A percentile compares a stretch with the other conserved stretches of the same genome.
Conservation (phyloP, 192 early-diverging fungal genomes). For the Backusella morwellensis region DNA sequence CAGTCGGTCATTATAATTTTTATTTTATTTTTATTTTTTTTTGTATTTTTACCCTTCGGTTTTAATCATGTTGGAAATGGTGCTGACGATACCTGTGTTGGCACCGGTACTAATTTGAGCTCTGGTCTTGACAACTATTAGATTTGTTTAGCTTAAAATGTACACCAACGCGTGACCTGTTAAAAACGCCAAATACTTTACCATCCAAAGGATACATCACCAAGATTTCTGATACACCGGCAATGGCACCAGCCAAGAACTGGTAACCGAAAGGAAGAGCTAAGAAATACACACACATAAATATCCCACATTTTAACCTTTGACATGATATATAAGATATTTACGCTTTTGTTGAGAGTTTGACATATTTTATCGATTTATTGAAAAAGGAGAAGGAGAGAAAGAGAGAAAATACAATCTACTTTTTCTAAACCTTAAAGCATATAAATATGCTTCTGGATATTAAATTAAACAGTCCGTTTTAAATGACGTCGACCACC, state of each 20-base stretch:
- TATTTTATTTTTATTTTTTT: neutral
- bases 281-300: neutral
- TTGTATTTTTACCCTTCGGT: slow-evolving; percentile 31
- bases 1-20: neutral
- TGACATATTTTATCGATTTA: neutral
- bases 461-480: slow-evolving; percentile 1
- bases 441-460: slow-evolving; percentile 5
- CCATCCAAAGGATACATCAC: slow-evolving; percentile 91
- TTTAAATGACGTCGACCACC: neutral
- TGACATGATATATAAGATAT: neutral
- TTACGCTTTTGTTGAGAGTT: neutral
- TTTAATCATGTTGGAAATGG: slow-evolving; percentile 29
- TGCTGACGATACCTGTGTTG: slow-evolving; percentile 24
- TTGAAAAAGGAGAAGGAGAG: neutral
- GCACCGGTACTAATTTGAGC: slow-evolving; percentile 68
- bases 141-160: neutral
- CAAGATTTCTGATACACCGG: slow-evolving; percentile 89
- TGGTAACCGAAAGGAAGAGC: slow-evolving; percentile 71
- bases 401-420: neutral
- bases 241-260: slow-evolving; percentile 76
- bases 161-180: neutral
- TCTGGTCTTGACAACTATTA: slow-evolving; percentile 85
- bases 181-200: slow-evolving; percentile 2
- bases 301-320: neutral
- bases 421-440: neutral